Conservation (phyloP, 306 rosid genomes). For the Rosa persica region DNA sequence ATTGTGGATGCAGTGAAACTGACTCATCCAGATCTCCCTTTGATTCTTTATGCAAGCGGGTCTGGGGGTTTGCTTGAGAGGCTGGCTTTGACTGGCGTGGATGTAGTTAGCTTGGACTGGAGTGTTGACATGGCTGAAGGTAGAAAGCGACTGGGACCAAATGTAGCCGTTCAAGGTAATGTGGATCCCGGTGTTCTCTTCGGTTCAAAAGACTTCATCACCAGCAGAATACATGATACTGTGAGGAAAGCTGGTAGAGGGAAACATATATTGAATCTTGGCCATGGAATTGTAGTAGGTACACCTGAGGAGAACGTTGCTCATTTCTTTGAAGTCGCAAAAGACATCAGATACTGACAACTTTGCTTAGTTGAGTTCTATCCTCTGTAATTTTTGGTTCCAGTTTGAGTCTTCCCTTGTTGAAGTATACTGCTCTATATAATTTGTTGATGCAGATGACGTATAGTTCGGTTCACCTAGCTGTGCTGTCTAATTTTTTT, state of each 20-base stretch:
- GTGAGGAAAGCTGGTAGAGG: constrained; percentile 86
- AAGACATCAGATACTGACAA: constrained; percentile 69
- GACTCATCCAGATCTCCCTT: constrained; percentile 83
- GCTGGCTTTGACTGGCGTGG: constrained; percentile 79
- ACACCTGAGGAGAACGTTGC: constrained; percentile 57
- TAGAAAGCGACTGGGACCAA: constrained; percentile 69
- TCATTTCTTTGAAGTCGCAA: constrained; percentile 95
- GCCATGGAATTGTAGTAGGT: constrained; percentile 47
- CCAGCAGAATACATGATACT: constrained; percentile 70
- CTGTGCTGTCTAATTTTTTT: background rate
- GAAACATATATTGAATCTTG: constrained; percentile 72
- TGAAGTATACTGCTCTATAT: background rate
- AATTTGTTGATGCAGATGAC: constrained; percentile 1
- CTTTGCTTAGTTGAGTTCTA: constrained; percentile 12
- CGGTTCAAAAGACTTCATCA: constrained; percentile 89
- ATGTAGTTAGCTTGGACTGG: constrained; percentile 98
- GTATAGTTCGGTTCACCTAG: background rate
- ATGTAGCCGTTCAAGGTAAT: constrained; percentile 89
- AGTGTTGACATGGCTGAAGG: constrained; percentile 98
- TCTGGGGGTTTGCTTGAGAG: constrained; percentile 97
- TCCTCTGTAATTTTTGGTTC: constrained; percentile 14
- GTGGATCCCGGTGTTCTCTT: constrained; percentile 97
- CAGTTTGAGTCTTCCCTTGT: constrained; percentile 5
- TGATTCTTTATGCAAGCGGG: constrained; percentile 94
- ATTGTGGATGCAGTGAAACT: constrained; percentile 73